Conservation (phyloP, 306 rosid genomes). For the Ormosia emarginata region DNA sequence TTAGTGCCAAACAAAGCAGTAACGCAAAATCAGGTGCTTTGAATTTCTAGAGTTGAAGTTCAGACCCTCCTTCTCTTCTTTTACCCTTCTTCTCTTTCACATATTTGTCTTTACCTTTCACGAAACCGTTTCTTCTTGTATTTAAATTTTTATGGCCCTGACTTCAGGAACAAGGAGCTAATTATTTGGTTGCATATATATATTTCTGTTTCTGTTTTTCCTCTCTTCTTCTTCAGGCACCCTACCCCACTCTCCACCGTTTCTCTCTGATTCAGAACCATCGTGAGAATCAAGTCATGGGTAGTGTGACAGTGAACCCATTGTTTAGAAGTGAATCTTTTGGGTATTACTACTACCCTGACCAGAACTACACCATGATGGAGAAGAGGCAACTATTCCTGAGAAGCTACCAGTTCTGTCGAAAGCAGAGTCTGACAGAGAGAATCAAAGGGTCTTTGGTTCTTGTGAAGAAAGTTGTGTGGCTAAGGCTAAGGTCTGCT, state of each 20-base stretch:
- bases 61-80: background rate
- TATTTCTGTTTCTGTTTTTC: background rate
- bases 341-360: constrained; percentile 32
- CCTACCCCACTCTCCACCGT: no score
- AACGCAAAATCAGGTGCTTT: constrained; percentile 25
- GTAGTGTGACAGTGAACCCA: constrained; percentile 25
- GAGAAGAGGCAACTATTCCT: constrained; percentile 82
- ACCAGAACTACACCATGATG: constrained; percentile 44
- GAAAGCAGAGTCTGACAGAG: constrained; percentile 59
- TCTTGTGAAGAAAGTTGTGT: constrained; percentile 55
- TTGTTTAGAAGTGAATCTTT: constrained; percentile 51
- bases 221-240: background rate
- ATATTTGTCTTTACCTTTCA: background rate
- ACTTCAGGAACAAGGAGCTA: background rate
- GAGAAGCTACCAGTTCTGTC: constrained; percentile 82
- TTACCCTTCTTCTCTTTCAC: background rate
- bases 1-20: constrained; percentile 23
- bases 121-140: background rate
- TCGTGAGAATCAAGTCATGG: constrained; percentile 13
- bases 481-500: constrained; percentile 54
- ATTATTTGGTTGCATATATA: background rate
- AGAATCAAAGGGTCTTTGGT: constrained; percentile 58
- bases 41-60: constrained; percentile 12
- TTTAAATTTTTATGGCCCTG: background rate
- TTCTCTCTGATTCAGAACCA: constrained; percentile 23